Evolutionary conservation across 345 rosid species (phyloP), one percentile per base, ranked within the genome.

Genomic region (Melaleuca alternifolia): DNA sequence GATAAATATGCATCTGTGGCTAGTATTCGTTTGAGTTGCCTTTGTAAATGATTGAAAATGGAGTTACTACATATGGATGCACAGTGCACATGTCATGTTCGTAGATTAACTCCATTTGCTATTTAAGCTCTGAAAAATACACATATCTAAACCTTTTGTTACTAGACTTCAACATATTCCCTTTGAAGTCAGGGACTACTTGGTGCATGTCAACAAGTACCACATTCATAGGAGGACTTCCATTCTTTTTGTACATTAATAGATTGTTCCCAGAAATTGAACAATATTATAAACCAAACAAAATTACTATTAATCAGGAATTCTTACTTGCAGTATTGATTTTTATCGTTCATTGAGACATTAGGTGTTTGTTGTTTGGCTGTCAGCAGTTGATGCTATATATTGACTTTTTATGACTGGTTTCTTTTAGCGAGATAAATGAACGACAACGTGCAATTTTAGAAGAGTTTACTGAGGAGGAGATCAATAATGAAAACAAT

Each of bases 391-490:
- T 37, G 48, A 71, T 37, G 48, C 79, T 65, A 33, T 10, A 5
- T 65, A 33, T 33, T 33, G 16, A 71, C 79, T 71, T 71, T 37
- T 48, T 37, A 71, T 33, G 79, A 37, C 85, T 83, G 50, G 16
- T 53, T 53, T 46, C 41, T 83, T 85, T 84, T 87, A 97, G 98
- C 83, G 86, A 87, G 85, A 61, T 94, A 87, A 96, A 94, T 90
- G 95, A 94, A 76, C 95, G 94, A 50, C 98, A 96, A 87, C 95
- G 92, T 20, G 93, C 93, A 79, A 93, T 97, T 81, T 89, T 97
- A 87, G 99, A 97, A 92, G 98, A 97, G 91, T 91, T 96, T 89
- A 96, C 96, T 11, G 85, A 88, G 92, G 99, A 97, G 92, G 98
- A 97, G 91, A 91, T 95, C 84, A 84, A 92, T 61, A 91, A 87